phyloP scores from a whole-genome alignment of 768 basidiomycete genomes.

The Tubosaeta sp. region DNA sequence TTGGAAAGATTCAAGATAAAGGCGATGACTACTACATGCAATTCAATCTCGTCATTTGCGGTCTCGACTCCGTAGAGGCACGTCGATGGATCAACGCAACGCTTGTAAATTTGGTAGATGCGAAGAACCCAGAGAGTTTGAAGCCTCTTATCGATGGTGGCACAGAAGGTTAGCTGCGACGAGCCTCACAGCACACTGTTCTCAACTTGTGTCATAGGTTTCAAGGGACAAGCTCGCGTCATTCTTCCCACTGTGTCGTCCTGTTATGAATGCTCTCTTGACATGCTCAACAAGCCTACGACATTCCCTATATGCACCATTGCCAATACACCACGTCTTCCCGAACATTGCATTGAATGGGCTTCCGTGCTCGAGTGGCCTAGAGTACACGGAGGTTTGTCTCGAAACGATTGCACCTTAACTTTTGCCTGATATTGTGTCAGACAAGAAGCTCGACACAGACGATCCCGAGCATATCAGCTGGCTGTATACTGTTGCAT shows the following conservation, averaged over 20 bases:
- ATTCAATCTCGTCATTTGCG: constrained; percentile 96
- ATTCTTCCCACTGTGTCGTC: constrained; percentile 94
- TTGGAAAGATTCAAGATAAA: constrained; percentile 98
- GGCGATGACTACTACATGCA: constrained; percentile 92
- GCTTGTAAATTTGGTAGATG: constrained; percentile 89
- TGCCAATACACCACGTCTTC: constrained; percentile 95
- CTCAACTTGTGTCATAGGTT: constrained; percentile 51
- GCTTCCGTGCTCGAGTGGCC: constrained; percentile 99
- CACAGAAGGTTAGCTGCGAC: constrained; percentile 71
- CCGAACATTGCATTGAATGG: constrained; percentile 99
- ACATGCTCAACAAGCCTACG: constrained; percentile 97
- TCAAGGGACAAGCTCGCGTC: constrained; percentile 97
- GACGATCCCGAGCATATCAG: constrained; percentile 96
- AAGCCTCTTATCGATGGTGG: constrained; percentile 98
- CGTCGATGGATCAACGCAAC: constrained; percentile 99
- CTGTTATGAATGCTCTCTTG: constrained; percentile 97
- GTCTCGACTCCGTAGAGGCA: constrained; percentile 95
- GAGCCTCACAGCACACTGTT: neutral
- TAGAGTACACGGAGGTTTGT: constrained; percentile 77
- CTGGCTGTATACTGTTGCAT: constrained; percentile 84
- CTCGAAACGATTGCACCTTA: neutral
- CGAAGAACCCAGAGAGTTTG: constrained; percentile 87
- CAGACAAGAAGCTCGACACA: constrained; percentile 92
- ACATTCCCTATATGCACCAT: constrained; percentile 99
- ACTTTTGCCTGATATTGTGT: constrained; percentile 3